phyloP scores from a whole-genome alignment of 768 basidiomycete species.

The Calocera cornea region DNA sequence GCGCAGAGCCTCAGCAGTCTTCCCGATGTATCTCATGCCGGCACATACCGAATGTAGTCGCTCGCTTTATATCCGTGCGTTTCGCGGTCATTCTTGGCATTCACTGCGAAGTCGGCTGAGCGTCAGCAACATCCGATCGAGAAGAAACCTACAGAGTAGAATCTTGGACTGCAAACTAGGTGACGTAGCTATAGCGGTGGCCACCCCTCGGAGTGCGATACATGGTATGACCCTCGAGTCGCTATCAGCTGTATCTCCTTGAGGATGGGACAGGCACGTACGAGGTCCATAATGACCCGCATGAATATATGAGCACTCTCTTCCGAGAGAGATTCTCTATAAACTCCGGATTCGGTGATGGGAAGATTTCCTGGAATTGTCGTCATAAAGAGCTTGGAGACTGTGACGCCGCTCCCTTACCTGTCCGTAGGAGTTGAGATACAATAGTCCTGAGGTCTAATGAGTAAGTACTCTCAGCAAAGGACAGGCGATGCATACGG shows the following conservation, averaged over 20 bases:
- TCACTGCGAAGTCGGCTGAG: conserved; percentile 39
- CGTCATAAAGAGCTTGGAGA: conserved; percentile 1
- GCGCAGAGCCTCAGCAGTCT: background rate
- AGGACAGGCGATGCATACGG: conserved; percentile 32
- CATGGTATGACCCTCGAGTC: conserved; percentile 74
- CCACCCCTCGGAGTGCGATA: conserved; percentile 70
- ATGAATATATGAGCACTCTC: conserved; percentile 74
- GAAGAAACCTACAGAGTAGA: conserved; percentile 50
- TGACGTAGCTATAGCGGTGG: conserved; percentile 61
- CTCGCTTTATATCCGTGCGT: conserved; percentile 71
- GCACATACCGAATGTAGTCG: conserved; percentile 62
- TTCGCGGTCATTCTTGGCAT: conserved; percentile 77
- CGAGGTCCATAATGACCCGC: conserved; percentile 93
- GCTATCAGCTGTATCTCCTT: background rate
- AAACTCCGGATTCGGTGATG: conserved; percentile 72
- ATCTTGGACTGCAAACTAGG: conserved; percentile 61
- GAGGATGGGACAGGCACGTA: conserved; percentile 17
- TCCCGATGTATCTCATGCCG: background rate
- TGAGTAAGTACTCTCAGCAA: background rate
- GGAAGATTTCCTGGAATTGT: conserved; percentile 54
- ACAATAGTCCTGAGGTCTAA: conserved; percentile 48
- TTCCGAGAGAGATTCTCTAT: conserved; percentile 45
- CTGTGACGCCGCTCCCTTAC: conserved; percentile 8
- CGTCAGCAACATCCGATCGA: background rate
- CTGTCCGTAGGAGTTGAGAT: conserved; percentile 82